A percentile compares a stretch with the other conserved stretches of the same genome.
phyloP scores from a whole-genome alignment of 2,329 filamentous ascomycete species.

The Apiospora aurea region DNA sequence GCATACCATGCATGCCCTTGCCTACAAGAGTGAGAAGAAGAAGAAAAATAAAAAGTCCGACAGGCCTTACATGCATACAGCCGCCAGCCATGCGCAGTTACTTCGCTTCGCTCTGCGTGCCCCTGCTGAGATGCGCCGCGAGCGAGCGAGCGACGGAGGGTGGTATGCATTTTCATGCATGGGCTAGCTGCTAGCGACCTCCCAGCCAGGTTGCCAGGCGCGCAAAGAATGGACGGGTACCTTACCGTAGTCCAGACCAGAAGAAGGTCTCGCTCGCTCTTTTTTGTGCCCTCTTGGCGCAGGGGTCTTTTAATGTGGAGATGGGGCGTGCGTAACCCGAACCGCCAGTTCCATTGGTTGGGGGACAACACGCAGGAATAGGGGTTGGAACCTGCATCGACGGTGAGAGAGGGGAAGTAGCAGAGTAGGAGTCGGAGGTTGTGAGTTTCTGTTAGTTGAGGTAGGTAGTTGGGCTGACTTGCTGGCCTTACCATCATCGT shows the following conservation, averaged over 20 bases:
- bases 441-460: not conserved
- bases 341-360: conserved; percentile 2
- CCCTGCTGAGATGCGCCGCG: conserved; percentile 9
- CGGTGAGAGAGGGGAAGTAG: not conserved
- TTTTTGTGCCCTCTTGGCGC: not conserved
- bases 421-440: not conserved
- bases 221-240: conserved; percentile 20
- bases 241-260: conserved; percentile 23
- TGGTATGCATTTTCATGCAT: conserved; percentile 19
- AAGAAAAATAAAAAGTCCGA: conserved; percentile 7
- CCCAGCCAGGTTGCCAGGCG: not conserved
- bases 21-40: not conserved
- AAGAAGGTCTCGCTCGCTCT: not conserved
- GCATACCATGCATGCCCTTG: not conserved
- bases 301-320: conserved; percentile 18
- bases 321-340: conserved; percentile 13
- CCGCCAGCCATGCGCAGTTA: not conserved
- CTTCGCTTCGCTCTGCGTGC: not conserved
- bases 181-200: not conserved
- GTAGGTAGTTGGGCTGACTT: not conserved
- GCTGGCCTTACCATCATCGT: conserved; percentile 3
- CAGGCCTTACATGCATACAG: not conserved
- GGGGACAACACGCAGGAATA: not conserved
- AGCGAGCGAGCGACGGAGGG: not conserved
- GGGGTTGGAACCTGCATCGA: conserved; percentile 8